These are phyloP conservation scores for Limonium bicolor DNA, from an alignment of 148 eudicot genomes.

Conservation along the genomic window DNA sequence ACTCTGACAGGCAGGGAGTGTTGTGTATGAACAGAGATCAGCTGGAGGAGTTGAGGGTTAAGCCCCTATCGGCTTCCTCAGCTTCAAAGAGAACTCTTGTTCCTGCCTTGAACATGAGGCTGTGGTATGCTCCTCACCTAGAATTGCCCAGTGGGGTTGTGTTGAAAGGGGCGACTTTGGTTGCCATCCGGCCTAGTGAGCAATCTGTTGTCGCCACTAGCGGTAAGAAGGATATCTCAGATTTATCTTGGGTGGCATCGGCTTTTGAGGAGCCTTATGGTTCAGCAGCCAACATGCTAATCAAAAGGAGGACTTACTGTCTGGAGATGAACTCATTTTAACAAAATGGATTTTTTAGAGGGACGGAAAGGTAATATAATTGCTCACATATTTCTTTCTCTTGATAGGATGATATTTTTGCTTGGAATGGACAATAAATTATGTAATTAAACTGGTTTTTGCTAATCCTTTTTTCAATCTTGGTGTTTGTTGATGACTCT, in stretches of 20 bases:
- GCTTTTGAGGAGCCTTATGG: constrained; percentile 54
- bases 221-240: constrained; percentile 28
- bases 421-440: too few relatives aligned
- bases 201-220: constrained; percentile 14
- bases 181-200: constrained; percentile 55
- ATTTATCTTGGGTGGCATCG: constrained; percentile 36
- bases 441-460: too few relatives aligned
- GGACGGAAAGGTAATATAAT: background rate
- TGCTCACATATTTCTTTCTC: too few relatives aligned
- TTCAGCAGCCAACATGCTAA: constrained; percentile 49
- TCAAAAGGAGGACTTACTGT: constrained; percentile 52
- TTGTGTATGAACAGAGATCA: constrained; percentile 55
- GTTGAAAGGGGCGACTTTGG: constrained; percentile 59
- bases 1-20: constrained; percentile 76
- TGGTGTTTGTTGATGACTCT: too few relatives aligned
- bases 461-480: too few relatives aligned
- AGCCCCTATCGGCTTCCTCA: constrained; percentile 53
- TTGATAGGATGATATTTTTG: too few relatives aligned
- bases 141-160: constrained; percentile 50
- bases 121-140: constrained; percentile 53
- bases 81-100: constrained; percentile 55
- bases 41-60: constrained; percentile 57
- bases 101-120: constrained; percentile 58
- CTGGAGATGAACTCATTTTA: constrained; percentile 75
- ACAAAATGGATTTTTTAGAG: constrained; percentile 2